A percentile compares a stretch with the other conserved stretches of the same genome.
Conservation (phyloP, 2,329 filamentous ascomycete genomes). For the Exserohilum turcica region DNA sequence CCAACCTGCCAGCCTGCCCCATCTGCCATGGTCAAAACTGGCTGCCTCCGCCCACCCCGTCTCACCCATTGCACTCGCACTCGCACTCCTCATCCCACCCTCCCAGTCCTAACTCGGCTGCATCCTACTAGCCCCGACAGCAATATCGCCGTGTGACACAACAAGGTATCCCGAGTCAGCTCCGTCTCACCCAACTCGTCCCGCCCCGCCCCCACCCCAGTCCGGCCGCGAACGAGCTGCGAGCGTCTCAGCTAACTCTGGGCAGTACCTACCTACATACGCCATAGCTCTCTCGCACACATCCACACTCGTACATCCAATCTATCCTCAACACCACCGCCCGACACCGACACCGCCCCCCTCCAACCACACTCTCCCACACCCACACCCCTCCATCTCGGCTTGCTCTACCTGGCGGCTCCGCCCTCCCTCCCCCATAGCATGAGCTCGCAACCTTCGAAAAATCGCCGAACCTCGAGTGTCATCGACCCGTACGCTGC, state of each 20-base stretch:
- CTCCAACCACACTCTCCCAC: neutral
- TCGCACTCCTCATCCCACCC: neutral
- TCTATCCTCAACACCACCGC: conserved; percentile 19
- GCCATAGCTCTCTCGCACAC: conserved; percentile 19
- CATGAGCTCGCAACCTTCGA: conserved; percentile 50
- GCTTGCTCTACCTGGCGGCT: conserved; percentile 16
- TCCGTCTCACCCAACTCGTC: conserved; percentile 18
- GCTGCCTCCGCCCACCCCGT: neutral
- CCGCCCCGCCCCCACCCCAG: conserved; percentile 20
- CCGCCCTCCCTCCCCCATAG: conserved; percentile 34
- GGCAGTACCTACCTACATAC: conserved; percentile 21
- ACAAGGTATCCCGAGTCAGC: conserved; percentile 4
- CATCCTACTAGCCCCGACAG: conserved; percentile 12
- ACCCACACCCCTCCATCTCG: conserved; percentile 8
- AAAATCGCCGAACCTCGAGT: conserved; percentile 49
- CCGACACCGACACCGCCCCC: neutral
- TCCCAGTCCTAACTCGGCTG: too few relatives aligned
- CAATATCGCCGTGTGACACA: conserved; percentile 20
- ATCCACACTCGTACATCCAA: neutral
- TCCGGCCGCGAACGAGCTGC: neutral
- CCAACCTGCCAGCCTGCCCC: conserved; percentile 13
- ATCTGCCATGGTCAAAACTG: conserved; percentile 11
- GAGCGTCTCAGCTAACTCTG: conserved; percentile 14
- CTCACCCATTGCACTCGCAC: conserved; percentile 1
- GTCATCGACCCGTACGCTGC: conserved; percentile 61